Conservation (phyloP, 345 rosid genomes). For the Turnera subulata region DNA sequence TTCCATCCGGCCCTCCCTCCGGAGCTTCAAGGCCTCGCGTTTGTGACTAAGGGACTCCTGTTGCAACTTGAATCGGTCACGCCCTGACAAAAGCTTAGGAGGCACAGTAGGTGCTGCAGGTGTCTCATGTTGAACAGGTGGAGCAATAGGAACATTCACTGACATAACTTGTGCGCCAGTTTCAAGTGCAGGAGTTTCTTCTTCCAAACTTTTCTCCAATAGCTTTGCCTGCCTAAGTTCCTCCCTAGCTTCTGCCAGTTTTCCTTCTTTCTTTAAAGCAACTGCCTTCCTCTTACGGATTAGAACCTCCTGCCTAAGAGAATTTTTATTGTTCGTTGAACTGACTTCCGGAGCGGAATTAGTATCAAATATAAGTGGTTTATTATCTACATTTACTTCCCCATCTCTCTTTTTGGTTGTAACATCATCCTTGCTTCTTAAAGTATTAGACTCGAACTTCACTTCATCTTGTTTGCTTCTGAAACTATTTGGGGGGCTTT, state of each 20-base stretch:
- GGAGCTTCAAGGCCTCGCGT: constrained; percentile 79
- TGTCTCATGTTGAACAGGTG: constrained; percentile 39
- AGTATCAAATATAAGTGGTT: constrained; percentile 15
- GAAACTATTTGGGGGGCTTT: constrained; percentile 8
- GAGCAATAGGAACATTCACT: constrained; percentile 20
- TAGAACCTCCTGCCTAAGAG: constrained; percentile 55
- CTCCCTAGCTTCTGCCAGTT: constrained; percentile 69
- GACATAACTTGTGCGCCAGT: constrained; percentile 13
- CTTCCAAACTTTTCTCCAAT: constrained; percentile 58
- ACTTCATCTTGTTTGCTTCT: constrained; percentile 4
- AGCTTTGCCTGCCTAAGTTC: constrained; percentile 74
- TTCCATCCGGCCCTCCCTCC: constrained; percentile 64
- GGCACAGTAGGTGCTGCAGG: constrained; percentile 35
- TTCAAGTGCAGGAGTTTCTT: constrained; percentile 31
- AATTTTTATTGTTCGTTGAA: constrained; percentile 35
- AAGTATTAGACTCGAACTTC: background rate
- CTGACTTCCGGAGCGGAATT: constrained; percentile 23
- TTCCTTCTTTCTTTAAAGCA: constrained; percentile 80
- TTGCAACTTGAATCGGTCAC: constrained; percentile 84
- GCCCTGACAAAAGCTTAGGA: constrained; percentile 61
- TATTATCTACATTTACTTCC: constrained; percentile 17
- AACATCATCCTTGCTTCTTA: constrained; percentile 3
- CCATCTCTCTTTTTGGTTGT: constrained; percentile 18
- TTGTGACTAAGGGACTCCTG: constrained; percentile 84
- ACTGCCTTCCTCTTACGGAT: constrained; percentile 74